Base-by-base conservation (phyloP, 1,284 basidiomycete genomes). In the Heterobasidion parviporum region DNA sequence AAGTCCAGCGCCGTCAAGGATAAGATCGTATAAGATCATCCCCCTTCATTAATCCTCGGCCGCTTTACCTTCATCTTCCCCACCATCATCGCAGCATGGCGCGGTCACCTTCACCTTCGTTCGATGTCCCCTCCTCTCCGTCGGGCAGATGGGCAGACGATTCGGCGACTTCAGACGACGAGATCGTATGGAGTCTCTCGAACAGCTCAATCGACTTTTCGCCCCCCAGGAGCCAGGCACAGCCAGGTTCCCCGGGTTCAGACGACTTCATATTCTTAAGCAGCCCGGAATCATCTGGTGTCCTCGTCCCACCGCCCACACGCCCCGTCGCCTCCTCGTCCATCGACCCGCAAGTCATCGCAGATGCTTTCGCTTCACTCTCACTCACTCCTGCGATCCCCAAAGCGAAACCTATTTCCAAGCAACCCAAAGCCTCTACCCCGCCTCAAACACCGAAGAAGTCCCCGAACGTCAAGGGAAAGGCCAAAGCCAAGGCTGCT, bases 171-270 rank as follows among this genome's bases (percentile, higher is more conserved):
- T 77, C 74, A 15, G 81, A 80, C 58, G 80, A 84, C 57, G 80
- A 83, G 63, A 79, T 85, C 54, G 77, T 84, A 26, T 83, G 77
- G 56, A 60, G 53, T 26, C 55, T 60, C 41, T 61, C 56, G 26
- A 26, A 4, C 10, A 54, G 54, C 15, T 57, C 57, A 2, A 41
- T 36, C 8, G 14, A 35, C 8, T 53, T 61, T 18, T 61, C 60
- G 26, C 36, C 56, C 6, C 36, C 54, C 1, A 18, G 32, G 7
- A 35, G 38, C 12, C 14, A 4, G 18, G 33, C 53, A 14, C 47
- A 53, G 8, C 35, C 50, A 20, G 54, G 47, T 15, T 62, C 58
- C 4, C 55, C 60, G 45, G 54, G 54, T 10, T 61, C 60, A 3
- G 61, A 62, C 5, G 61, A 62, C 18, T 62, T 46, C 49, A 57